Evolutionary conservation across 2,329 filamentous ascomycete species (phyloP).

Genomic region (Pyrenophora graminea): DNA sequence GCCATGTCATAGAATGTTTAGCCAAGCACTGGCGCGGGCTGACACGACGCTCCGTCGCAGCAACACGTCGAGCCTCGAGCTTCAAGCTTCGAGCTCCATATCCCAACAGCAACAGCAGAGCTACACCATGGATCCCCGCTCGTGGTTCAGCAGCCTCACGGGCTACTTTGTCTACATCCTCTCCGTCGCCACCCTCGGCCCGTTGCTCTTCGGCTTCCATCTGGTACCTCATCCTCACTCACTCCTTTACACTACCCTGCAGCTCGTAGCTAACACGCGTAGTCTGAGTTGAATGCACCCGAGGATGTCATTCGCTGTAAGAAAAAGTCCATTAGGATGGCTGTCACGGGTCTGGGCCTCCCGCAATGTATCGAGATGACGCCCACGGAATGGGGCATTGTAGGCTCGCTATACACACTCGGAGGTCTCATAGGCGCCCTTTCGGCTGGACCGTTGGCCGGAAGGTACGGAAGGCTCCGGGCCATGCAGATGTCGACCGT

Average conservation of each 20-base stretch:
- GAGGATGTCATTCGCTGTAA: constrained; percentile 91
- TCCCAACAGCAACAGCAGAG: constrained; percentile 12
- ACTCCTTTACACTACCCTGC: no score
- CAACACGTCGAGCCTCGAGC: background rate
- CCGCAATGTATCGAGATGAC: constrained; percentile 89
- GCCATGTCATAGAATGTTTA: constrained; percentile 10
- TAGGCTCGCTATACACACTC: constrained; percentile 88
- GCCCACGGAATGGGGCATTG: constrained; percentile 76
- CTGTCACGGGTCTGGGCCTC: constrained; percentile 49
- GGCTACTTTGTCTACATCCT: constrained; percentile 79
- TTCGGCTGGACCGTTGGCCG: constrained; percentile 76
- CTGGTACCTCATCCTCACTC: constrained; percentile 61
- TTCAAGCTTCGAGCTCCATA: background rate
- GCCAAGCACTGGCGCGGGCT: constrained; percentile 5
- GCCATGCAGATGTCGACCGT: constrained; percentile 77
- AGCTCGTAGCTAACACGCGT: constrained; percentile 24
- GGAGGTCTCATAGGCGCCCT: constrained; percentile 86
- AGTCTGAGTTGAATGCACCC: constrained; percentile 95
- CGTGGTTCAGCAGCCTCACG: constrained; percentile 61
- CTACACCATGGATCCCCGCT: constrained; percentile 43
- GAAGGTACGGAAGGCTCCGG: constrained; percentile 72
- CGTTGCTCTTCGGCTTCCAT: constrained; percentile 93
- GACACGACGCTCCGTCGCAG: constrained; percentile 6
- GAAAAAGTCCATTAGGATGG: constrained; percentile 57
- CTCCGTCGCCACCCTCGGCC: constrained; percentile 77